phyloP scores from a whole-genome alignment of 805 yeast genomes.

The Helenozyma baotianmanensis region DNA sequence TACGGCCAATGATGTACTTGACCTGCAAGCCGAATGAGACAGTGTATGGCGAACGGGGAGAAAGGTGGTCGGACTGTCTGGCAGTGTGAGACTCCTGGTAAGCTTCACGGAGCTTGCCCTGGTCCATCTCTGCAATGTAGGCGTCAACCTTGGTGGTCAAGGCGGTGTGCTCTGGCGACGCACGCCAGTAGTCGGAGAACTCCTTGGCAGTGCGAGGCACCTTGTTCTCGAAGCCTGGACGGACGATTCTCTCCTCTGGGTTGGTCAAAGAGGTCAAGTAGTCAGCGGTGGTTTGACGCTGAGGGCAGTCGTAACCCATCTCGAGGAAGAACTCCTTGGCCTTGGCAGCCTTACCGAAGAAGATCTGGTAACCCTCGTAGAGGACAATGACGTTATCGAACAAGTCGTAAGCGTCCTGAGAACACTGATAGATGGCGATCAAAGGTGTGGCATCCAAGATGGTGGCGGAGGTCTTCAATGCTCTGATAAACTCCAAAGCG shows the following conservation, averaged over 20 bases:
- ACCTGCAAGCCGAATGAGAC: constrained; percentile 28
- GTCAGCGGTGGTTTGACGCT: constrained; percentile 66
- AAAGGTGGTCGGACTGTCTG: constrained; percentile 37
- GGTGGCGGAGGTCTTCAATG: constrained; percentile 53
- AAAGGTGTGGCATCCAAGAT: constrained; percentile 53
- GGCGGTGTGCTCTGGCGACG: constrained; percentile 45
- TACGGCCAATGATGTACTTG: constrained; percentile 49
- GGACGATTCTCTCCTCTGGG: constrained; percentile 52
- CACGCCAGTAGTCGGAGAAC: constrained; percentile 56
- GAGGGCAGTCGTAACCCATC: constrained; percentile 61
- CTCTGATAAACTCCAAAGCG: constrained; percentile 60
- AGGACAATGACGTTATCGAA: constrained; percentile 60
- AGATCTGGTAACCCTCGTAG: constrained; percentile 59
- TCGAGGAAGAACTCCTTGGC: constrained; percentile 52
- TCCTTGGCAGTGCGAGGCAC: constrained; percentile 56
- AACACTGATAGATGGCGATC: constrained; percentile 66
- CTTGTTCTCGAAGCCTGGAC: constrained; percentile 44
- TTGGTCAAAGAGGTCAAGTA: constrained; percentile 64
- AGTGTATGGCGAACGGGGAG: constrained; percentile 32
- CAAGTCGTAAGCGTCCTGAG: constrained; percentile 56
- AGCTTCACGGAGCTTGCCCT: constrained; percentile 7
- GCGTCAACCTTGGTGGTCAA: constrained; percentile 40
- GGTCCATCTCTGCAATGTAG: constrained; percentile 25
- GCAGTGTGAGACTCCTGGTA: constrained; percentile 23
- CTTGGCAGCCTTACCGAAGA: constrained; percentile 48